Base-by-base conservation (phyloP, 2,329 filamentous ascomycete genomes). In the Aspergillus amoenus region DNA sequence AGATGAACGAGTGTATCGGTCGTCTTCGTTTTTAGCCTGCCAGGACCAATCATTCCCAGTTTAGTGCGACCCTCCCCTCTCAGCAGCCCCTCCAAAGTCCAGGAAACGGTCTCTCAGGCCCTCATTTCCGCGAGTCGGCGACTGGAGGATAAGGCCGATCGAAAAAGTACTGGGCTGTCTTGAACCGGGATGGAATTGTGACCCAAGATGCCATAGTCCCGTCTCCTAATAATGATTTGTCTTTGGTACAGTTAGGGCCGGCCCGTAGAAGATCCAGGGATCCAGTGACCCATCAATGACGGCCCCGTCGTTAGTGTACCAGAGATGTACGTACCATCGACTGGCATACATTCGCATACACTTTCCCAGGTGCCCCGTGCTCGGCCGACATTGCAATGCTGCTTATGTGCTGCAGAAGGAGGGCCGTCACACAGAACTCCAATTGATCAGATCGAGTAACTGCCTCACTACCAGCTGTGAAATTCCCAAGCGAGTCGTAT, bases 171-270 rank as follows among this genome's bases (percentile, higher is more conserved):
- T 9, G 47, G 24, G 22, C 27, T 47, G 22, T 41, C 12, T 17
- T 37, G 44, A 47, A 15, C 18, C 22, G 8, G 11, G 24, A 34
- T 39, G 41, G 9, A 18, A 48, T 53, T 53, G 54, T 51, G 30
- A 56, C 54, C 54, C 54, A 41, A 46, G 43, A 53, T 41, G 51
- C 32, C 43, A 53, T 47, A 46, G 42, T 53, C 21, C 32, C 22
- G 40, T 45, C 51, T 21, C 9, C 9, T 52, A 47, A 34, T 52
- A 47, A 34, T 32, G 17, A 34, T 55, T 39, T 53, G 57, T 61
- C 49, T 63, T 52, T 62, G 62, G 64, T 58, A 63, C 61, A 58
- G 55, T 51, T 61, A 65, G 64, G 64, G 59, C 62, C 64, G 64
- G 64, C 60, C 64, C 64, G 64, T 59, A 46, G 52, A 52, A 43